Conservation (phyloP, 2,329 filamentous ascomycete genomes). For the Septoria petroselini region DNA sequence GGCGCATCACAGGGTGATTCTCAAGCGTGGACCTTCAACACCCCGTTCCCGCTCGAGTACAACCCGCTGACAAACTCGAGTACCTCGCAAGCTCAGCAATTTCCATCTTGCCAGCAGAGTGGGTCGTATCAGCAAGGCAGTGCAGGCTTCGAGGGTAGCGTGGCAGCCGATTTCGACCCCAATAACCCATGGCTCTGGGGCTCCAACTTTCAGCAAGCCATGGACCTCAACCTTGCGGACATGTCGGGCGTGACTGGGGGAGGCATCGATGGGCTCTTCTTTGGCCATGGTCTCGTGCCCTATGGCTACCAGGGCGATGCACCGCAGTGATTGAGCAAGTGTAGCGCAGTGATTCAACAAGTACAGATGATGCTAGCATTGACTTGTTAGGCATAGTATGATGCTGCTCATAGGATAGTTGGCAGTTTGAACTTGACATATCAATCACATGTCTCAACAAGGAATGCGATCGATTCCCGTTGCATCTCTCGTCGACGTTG, state of each 20-base stretch:
- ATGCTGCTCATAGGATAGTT: too few species aligned
- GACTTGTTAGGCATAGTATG: too few species aligned
- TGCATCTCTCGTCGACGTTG: too few species aligned
- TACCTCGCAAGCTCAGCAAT: slow-evolving; percentile 22
- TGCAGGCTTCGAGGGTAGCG: slow-evolving; percentile 4
- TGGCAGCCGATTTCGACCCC: slow-evolving; percentile 11
- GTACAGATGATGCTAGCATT: neutral
- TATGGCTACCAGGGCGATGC: slow-evolving; percentile 17
- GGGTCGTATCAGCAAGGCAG: slow-evolving; percentile 5
- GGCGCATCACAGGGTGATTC: slow-evolving; percentile 13
- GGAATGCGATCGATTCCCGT: too few species aligned
- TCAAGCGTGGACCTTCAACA: slow-evolving; percentile 27
- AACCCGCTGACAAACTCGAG: slow-evolving; percentile 14
- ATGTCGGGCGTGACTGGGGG: slow-evolving; percentile 34
- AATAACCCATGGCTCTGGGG: slow-evolving; percentile 33
- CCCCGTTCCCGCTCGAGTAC: slow-evolving; percentile 26
- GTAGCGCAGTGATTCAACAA: neutral
- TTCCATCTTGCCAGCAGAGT: slow-evolving; percentile 15
- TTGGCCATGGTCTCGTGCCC: slow-evolving; percentile 33
- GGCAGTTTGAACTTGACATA: too few species aligned
- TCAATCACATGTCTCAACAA: too few species aligned
- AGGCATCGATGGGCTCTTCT: slow-evolving; percentile 35
- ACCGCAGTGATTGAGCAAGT: neutral
- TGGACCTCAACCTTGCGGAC: slow-evolving; percentile 38
- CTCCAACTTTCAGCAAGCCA: slow-evolving; percentile 38